These are phyloP conservation scores for Cyanidium caldarium DNA, from an alignment of 23 red algal genomes.

Conservation along the genomic window DNA sequence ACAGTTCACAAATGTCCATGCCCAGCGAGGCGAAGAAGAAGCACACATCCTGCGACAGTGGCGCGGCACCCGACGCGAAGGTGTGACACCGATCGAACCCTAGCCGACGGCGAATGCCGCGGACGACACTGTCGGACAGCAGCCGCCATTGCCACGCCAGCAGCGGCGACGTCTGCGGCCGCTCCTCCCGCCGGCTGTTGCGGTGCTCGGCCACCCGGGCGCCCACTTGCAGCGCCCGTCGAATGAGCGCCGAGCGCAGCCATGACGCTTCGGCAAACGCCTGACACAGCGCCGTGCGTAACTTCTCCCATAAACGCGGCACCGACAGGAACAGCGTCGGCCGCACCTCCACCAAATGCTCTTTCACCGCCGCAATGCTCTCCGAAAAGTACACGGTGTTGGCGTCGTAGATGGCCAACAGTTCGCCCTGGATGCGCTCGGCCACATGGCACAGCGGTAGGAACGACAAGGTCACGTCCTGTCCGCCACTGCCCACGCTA, in stretches of 20 bases:
- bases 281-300: neutral
- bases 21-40: slow-evolving; percentile 7
- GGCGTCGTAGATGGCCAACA: slow-evolving; percentile 10
- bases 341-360: slow-evolving; percentile 11
- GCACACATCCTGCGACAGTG: slow-evolving; percentile 2
- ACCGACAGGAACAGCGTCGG: slow-evolving; percentile 21
- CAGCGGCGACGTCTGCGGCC: neutral
- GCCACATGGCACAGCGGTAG: slow-evolving; percentile 19
- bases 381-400: slow-evolving; percentile 15
- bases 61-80: slow-evolving; percentile 18
- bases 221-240: neutral
- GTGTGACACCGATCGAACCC: slow-evolving; percentile 21
- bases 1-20: slow-evolving; percentile 14
- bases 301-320: slow-evolving; percentile 19
- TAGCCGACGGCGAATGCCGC: neutral
- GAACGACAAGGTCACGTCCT: slow-evolving; percentile 12
- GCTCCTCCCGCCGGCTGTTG: slow-evolving; percentile 1
- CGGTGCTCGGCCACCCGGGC: neutral
- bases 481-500: neutral
- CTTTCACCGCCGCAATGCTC: neutral
- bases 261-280: neutral
- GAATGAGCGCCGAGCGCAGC: neutral
- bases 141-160: slow-evolving; percentile 5
- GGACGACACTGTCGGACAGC: neutral
- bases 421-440: slow-evolving; percentile 12